Percentiles rank a stretch among this genome's conserved stretches.
Conservation (phyloP, 2,329 filamentous ascomycete genomes). For the Verticillium dahliae region DNA sequence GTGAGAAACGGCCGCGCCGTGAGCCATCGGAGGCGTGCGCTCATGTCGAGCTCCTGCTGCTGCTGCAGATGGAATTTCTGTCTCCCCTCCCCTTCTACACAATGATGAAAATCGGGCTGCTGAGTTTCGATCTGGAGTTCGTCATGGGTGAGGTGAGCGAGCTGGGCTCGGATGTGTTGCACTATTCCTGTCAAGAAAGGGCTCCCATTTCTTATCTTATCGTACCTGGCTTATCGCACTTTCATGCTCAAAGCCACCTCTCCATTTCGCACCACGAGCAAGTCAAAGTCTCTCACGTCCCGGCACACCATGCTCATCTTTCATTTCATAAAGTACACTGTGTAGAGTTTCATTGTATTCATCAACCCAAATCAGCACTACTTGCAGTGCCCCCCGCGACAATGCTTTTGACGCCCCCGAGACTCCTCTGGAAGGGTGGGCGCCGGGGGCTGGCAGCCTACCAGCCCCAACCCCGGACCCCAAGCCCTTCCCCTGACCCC, state of each 20-base stretch:
- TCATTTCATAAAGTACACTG: neutral
- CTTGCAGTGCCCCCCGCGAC: constrained; percentile 1
- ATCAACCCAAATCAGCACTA: neutral
- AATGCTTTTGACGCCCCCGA: constrained; percentile 2
- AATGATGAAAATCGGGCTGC: neutral
- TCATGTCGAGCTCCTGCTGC: constrained; percentile 7
- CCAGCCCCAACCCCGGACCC: neutral
- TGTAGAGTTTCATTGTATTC: constrained; percentile 1
- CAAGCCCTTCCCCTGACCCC: neutral
- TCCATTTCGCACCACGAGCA: neutral
- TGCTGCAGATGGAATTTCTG: too few species aligned
- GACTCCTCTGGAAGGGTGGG: neutral
- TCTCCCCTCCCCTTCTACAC: too few species aligned
- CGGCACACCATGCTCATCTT: neutral
- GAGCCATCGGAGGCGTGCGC: constrained; percentile 6
- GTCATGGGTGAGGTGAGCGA: neutral
- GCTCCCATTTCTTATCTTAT: constrained; percentile 5
- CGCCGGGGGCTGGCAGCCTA: neutral
- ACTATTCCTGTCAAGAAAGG: neutral
- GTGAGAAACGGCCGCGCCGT: neutral
- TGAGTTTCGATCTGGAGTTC: neutral
- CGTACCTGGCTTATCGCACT: neutral
- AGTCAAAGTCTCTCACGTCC: neutral
- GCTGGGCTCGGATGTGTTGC: neutral
- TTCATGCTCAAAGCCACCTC: neutral